Conservation (phyloP, 2,329 filamentous ascomycete genomes). For the Exophiala mesophila region DNA sequence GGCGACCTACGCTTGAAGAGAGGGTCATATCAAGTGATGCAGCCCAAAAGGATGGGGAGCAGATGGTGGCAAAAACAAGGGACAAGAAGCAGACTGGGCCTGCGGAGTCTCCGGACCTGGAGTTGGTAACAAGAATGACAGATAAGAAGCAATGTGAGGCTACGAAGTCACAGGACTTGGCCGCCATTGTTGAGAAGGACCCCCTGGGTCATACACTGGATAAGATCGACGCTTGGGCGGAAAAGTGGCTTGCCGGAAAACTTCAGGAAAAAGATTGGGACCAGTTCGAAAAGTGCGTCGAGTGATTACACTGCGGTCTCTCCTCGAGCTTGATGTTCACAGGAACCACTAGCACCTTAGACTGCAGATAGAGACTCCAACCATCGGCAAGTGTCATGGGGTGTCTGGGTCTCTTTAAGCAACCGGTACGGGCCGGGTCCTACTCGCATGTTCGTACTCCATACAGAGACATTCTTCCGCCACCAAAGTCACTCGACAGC, state of each 20-base stretch:
- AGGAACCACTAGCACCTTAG: no score
- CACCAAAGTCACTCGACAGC: no score
- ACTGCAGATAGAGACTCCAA: no score
- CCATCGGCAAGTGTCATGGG: no score
- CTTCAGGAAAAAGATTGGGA: background rate
- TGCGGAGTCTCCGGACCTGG: background rate
- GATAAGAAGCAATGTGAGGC: no score
- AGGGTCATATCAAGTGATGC: background rate
- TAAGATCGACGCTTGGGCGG: conserved; percentile 1
- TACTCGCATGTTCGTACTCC: no score
- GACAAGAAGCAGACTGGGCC: background rate
- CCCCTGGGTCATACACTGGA: background rate
- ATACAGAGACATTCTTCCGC: no score
- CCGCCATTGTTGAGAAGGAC: background rate
- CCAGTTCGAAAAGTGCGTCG: background rate
- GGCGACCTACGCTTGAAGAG: background rate
- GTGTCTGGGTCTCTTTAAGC: no score
- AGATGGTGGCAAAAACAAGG: background rate
- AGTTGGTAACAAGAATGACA: background rate
- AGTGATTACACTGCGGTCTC: no score
- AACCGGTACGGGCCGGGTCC: no score
- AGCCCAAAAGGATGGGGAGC: background rate
- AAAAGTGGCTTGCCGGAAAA: background rate
- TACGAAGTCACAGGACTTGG: background rate
- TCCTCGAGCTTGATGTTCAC: background rate